phyloP scores from a whole-genome alignment of 129 eudicot genomes.

The Glebionis coronaria region DNA sequence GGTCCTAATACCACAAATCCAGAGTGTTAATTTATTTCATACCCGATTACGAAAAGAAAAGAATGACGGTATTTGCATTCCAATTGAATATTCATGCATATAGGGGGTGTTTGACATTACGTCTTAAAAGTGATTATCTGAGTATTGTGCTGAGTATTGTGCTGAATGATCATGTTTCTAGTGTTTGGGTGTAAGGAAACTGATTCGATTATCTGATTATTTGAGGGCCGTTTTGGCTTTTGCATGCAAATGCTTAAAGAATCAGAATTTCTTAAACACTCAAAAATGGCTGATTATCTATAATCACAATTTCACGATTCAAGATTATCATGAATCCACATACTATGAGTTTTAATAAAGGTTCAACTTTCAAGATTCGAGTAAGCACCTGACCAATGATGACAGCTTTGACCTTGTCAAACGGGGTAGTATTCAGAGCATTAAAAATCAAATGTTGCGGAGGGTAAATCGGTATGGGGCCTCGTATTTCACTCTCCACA shows the following conservation, averaged over 20 bases:
- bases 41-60: background rate
- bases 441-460: constrained; percentile 88
- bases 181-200: background rate
- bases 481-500: constrained; percentile 58
- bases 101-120: background rate
- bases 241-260: too few relatives aligned
- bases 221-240: background rate
- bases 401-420: constrained; percentile 82
- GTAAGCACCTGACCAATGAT: constrained; percentile 80
- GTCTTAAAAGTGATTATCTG: background rate
- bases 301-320: too few relatives aligned
- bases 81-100: constrained; percentile 1
- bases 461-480: constrained; percentile 69
- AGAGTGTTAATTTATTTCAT: background rate
- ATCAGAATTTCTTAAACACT: background rate
- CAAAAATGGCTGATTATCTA: too few relatives aligned
- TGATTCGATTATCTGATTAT: background rate
- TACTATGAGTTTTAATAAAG: constrained; percentile 1
- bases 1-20: constrained; percentile 52
- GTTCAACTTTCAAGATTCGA: constrained; percentile 3
- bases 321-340: background rate
- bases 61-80: background rate
- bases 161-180: background rate
- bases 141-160: background rate
- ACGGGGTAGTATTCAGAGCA: constrained; percentile 84